Percentiles rank a stretch among this genome's conserved stretches.
Conservation (phyloP, 2,329 filamentous ascomycete genomes). For the Coleophoma cylindrospora region DNA sequence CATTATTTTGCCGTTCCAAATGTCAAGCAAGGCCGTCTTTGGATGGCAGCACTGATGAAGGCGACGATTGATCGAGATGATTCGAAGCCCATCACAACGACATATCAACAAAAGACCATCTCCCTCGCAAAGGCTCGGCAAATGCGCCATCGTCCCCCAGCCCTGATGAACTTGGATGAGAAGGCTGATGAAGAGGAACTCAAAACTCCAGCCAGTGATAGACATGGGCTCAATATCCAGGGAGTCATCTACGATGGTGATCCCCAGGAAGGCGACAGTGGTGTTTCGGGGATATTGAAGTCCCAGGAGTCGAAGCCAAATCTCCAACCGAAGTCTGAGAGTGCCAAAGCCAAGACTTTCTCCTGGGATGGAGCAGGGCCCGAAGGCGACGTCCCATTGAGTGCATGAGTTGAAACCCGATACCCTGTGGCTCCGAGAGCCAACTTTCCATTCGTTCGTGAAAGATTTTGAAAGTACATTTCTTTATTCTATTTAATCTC, state of each 20-base stretch:
- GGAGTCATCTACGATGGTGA: constrained; percentile 26
- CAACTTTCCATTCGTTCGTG: not conserved
- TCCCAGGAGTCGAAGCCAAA: constrained; percentile 8
- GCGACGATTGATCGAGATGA: constrained; percentile 94
- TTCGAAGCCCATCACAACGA: constrained; percentile 74
- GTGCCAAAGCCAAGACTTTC: constrained; percentile 7
- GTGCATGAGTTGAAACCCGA: not conserved
- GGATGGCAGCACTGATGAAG: constrained; percentile 99
- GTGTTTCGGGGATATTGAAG: constrained; percentile 25
- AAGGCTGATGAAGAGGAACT: constrained; percentile 25
- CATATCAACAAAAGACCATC: constrained; percentile 96
- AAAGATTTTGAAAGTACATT: not conserved
- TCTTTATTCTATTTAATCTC: constrained; percentile 1
- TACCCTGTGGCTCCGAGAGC: not conserved
- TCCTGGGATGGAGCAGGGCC: constrained; percentile 2
- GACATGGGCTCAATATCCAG: constrained; percentile 25
- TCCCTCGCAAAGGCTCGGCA: constrained; percentile 81
- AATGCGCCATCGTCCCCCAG: constrained; percentile 85
- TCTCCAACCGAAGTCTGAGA: constrained; percentile 9
- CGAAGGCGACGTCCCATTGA: not conserved
- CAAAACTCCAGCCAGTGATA: constrained; percentile 23
- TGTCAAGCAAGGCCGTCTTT: constrained; percentile 79
- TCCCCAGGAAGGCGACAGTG: constrained; percentile 24
- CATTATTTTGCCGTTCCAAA: constrained; percentile 98
- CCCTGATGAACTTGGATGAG: constrained; percentile 68